Conservation (phyloP, 2,329 filamentous ascomycete genomes). For the Beauveria scarabaeidicola region DNA sequence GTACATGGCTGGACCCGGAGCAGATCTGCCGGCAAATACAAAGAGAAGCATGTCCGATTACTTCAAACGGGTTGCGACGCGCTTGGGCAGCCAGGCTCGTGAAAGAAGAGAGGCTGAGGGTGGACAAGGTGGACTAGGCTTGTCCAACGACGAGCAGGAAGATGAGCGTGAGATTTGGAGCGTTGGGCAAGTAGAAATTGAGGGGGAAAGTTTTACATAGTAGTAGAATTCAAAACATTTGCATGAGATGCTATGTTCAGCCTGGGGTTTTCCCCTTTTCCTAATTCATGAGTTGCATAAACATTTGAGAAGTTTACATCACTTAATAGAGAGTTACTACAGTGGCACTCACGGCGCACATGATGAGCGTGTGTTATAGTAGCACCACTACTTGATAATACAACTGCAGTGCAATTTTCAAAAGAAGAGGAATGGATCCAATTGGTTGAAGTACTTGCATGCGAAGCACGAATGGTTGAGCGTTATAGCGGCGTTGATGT, state of each 20-base stretch:
- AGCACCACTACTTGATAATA: neutral
- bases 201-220: constrained; percentile 48
- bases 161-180: constrained; percentile 96
- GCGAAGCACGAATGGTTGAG: neutral
- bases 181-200: constrained; percentile 78
- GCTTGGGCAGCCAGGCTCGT: constrained; percentile 76
- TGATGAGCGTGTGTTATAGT: too few species aligned
- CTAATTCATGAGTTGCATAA: neutral
- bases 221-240: neutral
- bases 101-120: constrained; percentile 90
- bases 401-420: too few species aligned
- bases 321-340: too few species aligned
- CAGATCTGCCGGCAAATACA: constrained; percentile 57
- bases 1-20: constrained; percentile 65
- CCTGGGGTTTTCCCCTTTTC: neutral
- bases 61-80: constrained; percentile 84
- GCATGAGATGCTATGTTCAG: neutral
- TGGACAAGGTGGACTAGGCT: constrained; percentile 72
- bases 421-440: neutral
- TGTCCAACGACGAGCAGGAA: constrained; percentile 85
- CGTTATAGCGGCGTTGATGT: neutral
- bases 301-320: too few species aligned
- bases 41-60: constrained; percentile 95
- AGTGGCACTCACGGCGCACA: too few species aligned
- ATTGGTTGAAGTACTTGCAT: neutral